Evolutionary conservation across 768 basidiomycete species (phyloP), one percentile per base, ranked within the genome.

Genomic region (Naganishia antarctica): DNA sequence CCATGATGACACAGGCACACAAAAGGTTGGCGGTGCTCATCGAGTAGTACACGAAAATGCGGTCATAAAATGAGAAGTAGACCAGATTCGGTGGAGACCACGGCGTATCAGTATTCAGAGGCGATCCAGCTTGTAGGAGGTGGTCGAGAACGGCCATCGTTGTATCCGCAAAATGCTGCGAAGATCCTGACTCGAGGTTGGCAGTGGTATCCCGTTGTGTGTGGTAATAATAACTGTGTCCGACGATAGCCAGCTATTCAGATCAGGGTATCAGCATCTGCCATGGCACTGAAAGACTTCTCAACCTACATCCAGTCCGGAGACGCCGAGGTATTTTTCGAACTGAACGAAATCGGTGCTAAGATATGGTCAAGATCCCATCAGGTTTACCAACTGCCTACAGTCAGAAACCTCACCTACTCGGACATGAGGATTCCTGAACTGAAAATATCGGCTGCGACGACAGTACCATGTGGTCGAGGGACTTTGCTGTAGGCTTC

Each of bases 311-410:
- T 98, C 94, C 23, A 97, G 78, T 12, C 94, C 94, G 0, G 91
- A 88, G 21, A 97, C 86, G 70, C 90, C 88, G 32, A 93, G 79
- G 73, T 96, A 96, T 62, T 87, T 79, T 70, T 90, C 88, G 66
- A 96, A 97, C 69, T 97, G 94, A 29, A 90, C 85, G 71, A 97
- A 97, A 76, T 98, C 93, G 57, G 94, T 98, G 73, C 90, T 91
- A 65, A 57, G 31, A 12, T 28, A 3, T 16, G 28, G 25, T 63
- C n/a, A 37, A 37, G 11, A 15, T 6, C 3, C n/a, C 13, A 23
- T 48, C 3, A 40, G 44, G n/a, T n/a, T n/a, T n/a, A n/a, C n/a
- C n/a, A n/a, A n/a, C n/a, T n/a, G n/a, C n/a, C n/a, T n/a, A n/a
- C n/a, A n/a, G n/a, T n/a, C n/a, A n/a, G n/a, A n/a, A n/a, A n/a